These are phyloP conservation scores for Tripterygium wilfordii DNA, from an alignment of 177 flowering plant species.

Conservation along the genomic window DNA sequence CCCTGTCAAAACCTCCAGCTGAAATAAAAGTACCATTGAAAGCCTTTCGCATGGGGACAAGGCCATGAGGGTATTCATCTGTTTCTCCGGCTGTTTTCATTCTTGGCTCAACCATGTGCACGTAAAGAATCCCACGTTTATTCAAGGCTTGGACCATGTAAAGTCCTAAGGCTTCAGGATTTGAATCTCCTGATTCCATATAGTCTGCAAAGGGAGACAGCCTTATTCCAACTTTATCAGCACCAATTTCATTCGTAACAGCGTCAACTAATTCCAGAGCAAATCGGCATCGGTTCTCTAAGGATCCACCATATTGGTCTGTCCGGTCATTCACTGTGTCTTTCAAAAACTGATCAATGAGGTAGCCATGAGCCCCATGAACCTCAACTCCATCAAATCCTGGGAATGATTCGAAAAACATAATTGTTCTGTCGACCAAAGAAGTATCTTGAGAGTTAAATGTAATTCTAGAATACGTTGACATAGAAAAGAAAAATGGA, in stretches of 20 bases:
- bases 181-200: conserved; percentile 22
- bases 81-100: conserved; percentile 14
- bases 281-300: conserved; percentile 23
- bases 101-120: conserved; percentile 24
- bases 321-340: conserved; percentile 23
- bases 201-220: conserved; percentile 19
- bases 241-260: conserved; percentile 17
- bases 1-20: conserved; percentile 21
- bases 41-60: conserved; percentile 17
- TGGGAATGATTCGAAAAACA: too few relatives aligned
- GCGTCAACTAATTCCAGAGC: conserved; percentile 21
- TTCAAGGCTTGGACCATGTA: conserved; percentile 20
- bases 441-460: too few relatives aligned
- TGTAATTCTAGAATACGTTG: too few relatives aligned
- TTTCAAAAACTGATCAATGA: conserved; percentile 26
- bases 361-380: conserved; percentile 28
- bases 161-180: conserved; percentile 19
- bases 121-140: conserved; percentile 16
- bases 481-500: too few relatives aligned
- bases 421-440: too few relatives aligned
- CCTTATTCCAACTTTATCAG: conserved; percentile 20
- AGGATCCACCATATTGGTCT: conserved; percentile 23
- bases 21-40: conserved; percentile 21
- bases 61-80: conserved; percentile 7
- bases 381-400: conserved; percentile 24